These are phyloP conservation scores for Ensete ventricosum DNA, from an alignment of 176 grass and related monocot species.

Conservation along the genomic window DNA sequence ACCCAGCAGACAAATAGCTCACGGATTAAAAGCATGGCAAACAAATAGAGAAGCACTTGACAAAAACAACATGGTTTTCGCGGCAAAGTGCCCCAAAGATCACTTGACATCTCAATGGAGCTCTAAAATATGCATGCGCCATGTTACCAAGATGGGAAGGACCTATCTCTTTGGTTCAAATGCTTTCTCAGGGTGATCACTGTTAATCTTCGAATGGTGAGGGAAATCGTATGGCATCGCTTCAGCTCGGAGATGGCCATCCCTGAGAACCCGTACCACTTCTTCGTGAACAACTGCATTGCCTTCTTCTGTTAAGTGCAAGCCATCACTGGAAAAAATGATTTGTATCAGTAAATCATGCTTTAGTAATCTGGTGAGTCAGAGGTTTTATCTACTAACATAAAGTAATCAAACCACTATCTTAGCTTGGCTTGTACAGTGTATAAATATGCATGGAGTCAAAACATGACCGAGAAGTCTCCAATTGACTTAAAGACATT, in stretches of 20 bases:
- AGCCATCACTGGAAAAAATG: slow-evolving; percentile 50
- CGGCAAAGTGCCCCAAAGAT: too few relatives aligned
- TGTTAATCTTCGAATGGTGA: slow-evolving; percentile 60
- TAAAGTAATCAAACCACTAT: too few relatives aligned
- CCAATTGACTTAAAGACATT: too few relatives aligned
- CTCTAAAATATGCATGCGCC: neutral
- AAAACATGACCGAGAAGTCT: too few relatives aligned
- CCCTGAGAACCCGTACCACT: slow-evolving; percentile 38
- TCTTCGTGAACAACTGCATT: slow-evolving; percentile 59
- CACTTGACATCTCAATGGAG: neutral
- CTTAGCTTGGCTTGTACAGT: too few relatives aligned
- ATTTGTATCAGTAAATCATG: slow-evolving; percentile 14
- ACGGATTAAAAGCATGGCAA: too few relatives aligned
- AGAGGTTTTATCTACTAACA: neutral
- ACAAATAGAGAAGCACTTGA: too few relatives aligned
- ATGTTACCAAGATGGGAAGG: neutral
- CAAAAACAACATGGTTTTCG: too few relatives aligned
- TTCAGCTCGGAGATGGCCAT: slow-evolving; percentile 46
- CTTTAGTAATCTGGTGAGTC: neutral
- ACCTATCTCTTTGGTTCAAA: slow-evolving; percentile 33
- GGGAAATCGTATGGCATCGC: slow-evolving; percentile 65
- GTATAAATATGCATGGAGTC: too few relatives aligned
- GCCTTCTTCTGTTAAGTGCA: slow-evolving; percentile 68
- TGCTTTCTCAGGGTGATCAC: slow-evolving; percentile 37
- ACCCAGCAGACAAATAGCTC: too few relatives aligned